A percentile compares a stretch with the other conserved stretches of the same genome.
phyloP scores from a whole-genome alignment of 2,329 filamentous ascomycete species.

The Monilinia aucupariae region DNA sequence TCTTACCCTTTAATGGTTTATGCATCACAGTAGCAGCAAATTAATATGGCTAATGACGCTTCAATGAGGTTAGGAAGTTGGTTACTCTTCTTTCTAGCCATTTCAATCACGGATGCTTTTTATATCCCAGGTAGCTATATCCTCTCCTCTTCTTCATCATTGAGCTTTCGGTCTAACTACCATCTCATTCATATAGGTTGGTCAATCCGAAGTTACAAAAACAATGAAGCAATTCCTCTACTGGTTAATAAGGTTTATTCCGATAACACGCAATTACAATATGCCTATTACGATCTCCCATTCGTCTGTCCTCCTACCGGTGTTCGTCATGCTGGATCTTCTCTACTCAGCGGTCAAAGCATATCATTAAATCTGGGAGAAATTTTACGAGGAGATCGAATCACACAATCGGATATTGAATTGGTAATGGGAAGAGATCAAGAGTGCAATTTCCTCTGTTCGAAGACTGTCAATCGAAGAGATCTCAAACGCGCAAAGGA shows the following conservation, averaged over 20 bases:
- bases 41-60: constrained; percentile 24
- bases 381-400: constrained; percentile 79
- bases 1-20: constrained; percentile 6
- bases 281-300: constrained; percentile 82
- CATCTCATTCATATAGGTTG: constrained; percentile 51
- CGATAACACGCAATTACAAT: constrained; percentile 83
- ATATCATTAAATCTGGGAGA: constrained; percentile 81
- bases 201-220: constrained; percentile 74
- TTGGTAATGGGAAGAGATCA: constrained; percentile 71
- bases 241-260: constrained; percentile 90
- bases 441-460: constrained; percentile 68
- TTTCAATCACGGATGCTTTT: constrained; percentile 59
- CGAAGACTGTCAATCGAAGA: constrained; percentile 55
- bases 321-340: constrained; percentile 56
- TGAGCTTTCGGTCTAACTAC: background rate
- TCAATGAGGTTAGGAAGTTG: constrained; percentile 39
- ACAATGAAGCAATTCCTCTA: constrained; percentile 73
- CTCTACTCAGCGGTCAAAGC: constrained; percentile 68
- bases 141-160: background rate
- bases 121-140: constrained; percentile 84
- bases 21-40: constrained; percentile 19
- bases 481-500: constrained; percentile 64
- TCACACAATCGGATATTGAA: constrained; percentile 78
- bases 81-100: constrained; percentile 43
- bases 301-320: constrained; percentile 80